phyloP scores from a whole-genome alignment of 257 asterid genomes.

The Scutellaria galericulata region DNA sequence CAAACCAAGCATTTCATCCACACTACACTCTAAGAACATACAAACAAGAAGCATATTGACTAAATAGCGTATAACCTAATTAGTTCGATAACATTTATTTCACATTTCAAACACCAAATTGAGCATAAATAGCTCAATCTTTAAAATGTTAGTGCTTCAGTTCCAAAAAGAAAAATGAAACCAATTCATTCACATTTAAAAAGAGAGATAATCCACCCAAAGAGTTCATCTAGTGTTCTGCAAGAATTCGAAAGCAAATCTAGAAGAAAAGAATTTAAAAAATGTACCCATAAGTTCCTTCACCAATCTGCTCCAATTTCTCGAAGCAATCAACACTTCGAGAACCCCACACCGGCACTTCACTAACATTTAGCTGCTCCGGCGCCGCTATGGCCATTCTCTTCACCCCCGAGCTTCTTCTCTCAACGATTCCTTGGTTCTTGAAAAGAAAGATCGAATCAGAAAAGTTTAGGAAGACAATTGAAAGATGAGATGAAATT shows the following conservation, averaged over 20 bases:
- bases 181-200: not conserved
- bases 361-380: slow-evolving; percentile 70
- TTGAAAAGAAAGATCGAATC: slow-evolving; percentile 17
- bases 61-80: not conserved
- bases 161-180: not conserved
- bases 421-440: slow-evolving; percentile 12
- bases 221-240: not conserved
- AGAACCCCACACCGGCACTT: slow-evolving; percentile 81
- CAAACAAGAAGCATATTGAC: not conserved
- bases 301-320: slow-evolving; percentile 94
- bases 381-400: slow-evolving; percentile 78
- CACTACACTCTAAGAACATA: not conserved
- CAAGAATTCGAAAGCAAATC: slow-evolving; percentile 5
- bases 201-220: not conserved
- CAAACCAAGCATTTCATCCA: slow-evolving; percentile 17
- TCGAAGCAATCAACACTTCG: slow-evolving; percentile 89
- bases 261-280: not conserved
- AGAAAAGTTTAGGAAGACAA: not conserved
- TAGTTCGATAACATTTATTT: not conserved
- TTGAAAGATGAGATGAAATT: slow-evolving; percentile 8
- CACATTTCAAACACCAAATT: slow-evolving; percentile 7
- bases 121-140: slow-evolving; percentile 1
- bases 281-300: slow-evolving; percentile 88
- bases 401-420: slow-evolving; percentile 8
- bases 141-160: slow-evolving; percentile 17